Conservation (phyloP, 2,329 filamentous ascomycete genomes). For the Aspergillus ustus region DNA sequence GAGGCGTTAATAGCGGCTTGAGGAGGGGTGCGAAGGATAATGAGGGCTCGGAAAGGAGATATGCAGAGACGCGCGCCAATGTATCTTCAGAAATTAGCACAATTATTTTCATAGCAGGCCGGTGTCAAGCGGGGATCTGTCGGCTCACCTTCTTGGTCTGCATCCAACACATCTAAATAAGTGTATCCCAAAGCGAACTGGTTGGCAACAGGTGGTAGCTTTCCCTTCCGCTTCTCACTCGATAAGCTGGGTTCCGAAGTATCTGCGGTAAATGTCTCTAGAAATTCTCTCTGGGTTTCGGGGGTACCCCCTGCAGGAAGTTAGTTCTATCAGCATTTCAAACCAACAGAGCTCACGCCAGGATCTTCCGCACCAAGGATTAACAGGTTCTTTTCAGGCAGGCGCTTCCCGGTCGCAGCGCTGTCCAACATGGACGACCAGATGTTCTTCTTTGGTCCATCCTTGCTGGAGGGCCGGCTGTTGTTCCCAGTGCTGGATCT, state of each 20-base stretch:
- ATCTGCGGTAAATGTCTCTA: constrained; percentile 62
- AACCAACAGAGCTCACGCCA: constrained; percentile 5
- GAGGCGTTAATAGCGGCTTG: constrained; percentile 79
- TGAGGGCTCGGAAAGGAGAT: constrained; percentile 84
- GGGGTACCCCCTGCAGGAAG: constrained; percentile 70
- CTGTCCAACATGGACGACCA: constrained; percentile 93
- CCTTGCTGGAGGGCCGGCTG: constrained; percentile 59
- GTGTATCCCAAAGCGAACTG: constrained; percentile 92
- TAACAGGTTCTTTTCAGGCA: constrained; percentile 90
- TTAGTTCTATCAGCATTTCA: constrained; percentile 24
- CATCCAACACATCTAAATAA: constrained; percentile 91
- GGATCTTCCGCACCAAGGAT: constrained; percentile 69
- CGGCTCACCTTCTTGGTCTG: constrained; percentile 80
- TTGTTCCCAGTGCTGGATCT: constrained; percentile 36
- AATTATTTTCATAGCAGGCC: neutral
- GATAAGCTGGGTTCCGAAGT: constrained; percentile 45
- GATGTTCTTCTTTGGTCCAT: constrained; percentile 77
- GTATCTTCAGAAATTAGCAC: constrained; percentile 60
- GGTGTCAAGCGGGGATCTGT: neutral
- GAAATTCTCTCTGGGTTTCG: constrained; percentile 82
- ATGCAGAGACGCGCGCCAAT: constrained; percentile 84
- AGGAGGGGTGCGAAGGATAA: constrained; percentile 81
- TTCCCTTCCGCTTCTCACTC: constrained; percentile 55
- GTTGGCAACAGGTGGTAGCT: constrained; percentile 81
- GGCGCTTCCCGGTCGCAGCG: constrained; percentile 84